A percentile compares a stretch with the other conserved stretches of the same genome.
Evolutionary conservation across 768 basidiomycete genomes (phyloP).

Genomic region (Filobasidium floriforme): DNA sequence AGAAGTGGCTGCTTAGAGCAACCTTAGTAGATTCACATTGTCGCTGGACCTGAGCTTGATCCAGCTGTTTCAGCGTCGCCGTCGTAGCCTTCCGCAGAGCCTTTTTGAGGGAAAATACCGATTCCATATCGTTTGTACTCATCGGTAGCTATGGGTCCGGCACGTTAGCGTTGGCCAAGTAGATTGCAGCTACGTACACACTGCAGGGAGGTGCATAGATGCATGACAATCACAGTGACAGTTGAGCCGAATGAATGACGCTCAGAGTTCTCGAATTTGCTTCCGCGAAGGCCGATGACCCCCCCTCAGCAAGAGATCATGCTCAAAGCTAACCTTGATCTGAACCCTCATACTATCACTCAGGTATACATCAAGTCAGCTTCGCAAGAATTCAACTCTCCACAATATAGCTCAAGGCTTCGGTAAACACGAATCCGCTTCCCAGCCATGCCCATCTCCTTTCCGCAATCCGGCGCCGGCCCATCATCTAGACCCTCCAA

Average conservation of each 20-base stretch:
- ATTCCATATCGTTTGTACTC: background rate
- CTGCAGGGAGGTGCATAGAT: background rate
- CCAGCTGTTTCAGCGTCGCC: conserved; percentile 4
- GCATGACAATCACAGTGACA: no score
- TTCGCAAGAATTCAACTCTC: no score
- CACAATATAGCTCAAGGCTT: no score
- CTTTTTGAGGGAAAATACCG: conserved; percentile 8
- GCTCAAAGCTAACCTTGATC: no score
- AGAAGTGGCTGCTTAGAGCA: background rate
- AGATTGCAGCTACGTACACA: background rate
- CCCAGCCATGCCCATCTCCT: background rate
- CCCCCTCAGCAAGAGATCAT: no score
- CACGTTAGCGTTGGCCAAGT: background rate
- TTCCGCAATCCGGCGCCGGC: background rate
- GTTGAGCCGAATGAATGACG: no score
- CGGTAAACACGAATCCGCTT: background rate
- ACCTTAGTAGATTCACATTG: conserved; percentile 8
- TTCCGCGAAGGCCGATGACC: no score
- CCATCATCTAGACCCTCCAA: conserved; percentile 11
- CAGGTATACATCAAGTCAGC: no score
- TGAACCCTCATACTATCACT: no score
- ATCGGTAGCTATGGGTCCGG: background rate
- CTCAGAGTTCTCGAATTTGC: no score
- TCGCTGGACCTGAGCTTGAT: conserved; percentile 4
- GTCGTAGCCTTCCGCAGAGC: conserved; percentile 14